These are phyloP conservation scores for Westerdykella aurantiaca DNA, from an alignment of 2,329 filamentous ascomycete genomes.

Conservation along the genomic window DNA sequence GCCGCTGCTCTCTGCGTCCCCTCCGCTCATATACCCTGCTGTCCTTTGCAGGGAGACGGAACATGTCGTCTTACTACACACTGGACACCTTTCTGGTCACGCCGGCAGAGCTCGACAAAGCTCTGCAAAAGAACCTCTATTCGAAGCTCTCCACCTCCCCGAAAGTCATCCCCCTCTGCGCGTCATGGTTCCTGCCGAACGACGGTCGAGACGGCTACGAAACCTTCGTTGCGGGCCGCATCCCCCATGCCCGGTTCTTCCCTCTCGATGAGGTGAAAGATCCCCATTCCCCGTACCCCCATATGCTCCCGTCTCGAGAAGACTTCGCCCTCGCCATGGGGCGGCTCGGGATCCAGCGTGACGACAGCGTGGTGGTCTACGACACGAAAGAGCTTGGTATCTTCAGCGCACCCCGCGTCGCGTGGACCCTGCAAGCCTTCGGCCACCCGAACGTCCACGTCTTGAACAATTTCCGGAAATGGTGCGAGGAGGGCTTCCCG, in stretches of 20 bases:
- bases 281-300: conserved; percentile 79
- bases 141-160: conserved; percentile 75
- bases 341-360: conserved; percentile 74
- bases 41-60: conserved; percentile 13
- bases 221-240: conserved; percentile 73
- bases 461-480: conserved; percentile 92
- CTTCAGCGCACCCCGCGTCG: conserved; percentile 87
- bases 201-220: conserved; percentile 76
- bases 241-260: conserved; percentile 90
- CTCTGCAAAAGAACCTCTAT: conserved; percentile 74
- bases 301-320: conserved; percentile 84
- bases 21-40: conserved; percentile 12
- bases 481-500: conserved; percentile 77
- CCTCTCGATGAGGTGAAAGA: conserved; percentile 91
- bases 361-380: conserved; percentile 91
- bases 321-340: conserved; percentile 85
- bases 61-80: conserved; percentile 27
- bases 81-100: conserved; percentile 83
- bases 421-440: conserved; percentile 87
- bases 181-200: conserved; percentile 94
- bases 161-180: conserved; percentile 81
- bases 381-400: conserved; percentile 87
- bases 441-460: conserved; percentile 85
- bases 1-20: conserved; percentile 22
- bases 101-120: conserved; percentile 73